Evolutionary conservation across 306 rosid genomes (phyloP).

Genomic region (Rosa persica): DNA sequence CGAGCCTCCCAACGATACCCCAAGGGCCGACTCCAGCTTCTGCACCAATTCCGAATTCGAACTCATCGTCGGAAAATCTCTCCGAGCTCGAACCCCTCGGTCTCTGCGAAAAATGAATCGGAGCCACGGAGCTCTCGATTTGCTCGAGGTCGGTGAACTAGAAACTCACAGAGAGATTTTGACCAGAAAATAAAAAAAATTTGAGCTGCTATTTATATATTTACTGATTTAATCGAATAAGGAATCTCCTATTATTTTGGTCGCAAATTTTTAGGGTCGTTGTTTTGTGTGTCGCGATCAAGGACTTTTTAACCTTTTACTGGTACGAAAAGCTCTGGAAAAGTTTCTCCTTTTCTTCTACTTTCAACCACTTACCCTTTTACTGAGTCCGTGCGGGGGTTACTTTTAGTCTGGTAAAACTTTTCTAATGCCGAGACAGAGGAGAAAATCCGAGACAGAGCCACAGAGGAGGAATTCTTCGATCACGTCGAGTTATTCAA

Average conservation of each 20-base stretch:
- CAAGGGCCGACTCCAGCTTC: slow-evolving; percentile 52
- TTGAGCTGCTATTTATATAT: slow-evolving; percentile 3
- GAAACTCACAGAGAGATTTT: not conserved
- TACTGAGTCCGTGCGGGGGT: not conserved
- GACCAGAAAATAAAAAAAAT: not conserved
- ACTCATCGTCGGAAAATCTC: slow-evolving; percentile 24
- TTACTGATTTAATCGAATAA: not conserved
- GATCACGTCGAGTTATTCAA: too few relatives aligned
- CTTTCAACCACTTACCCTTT: not conserved
- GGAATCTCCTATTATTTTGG: not conserved
- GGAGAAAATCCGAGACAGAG: too few relatives aligned
- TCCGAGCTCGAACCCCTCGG: not conserved
- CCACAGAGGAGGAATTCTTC: too few relatives aligned
- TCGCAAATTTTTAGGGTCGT: not conserved
- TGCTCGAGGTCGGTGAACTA: slow-evolving; percentile 9
- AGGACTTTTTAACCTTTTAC: not conserved
- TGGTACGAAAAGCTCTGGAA: not conserved
- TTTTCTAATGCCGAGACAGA: too few relatives aligned
- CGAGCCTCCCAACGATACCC: slow-evolving; percentile 67
- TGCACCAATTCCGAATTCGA: slow-evolving; percentile 63
- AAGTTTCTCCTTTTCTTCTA: not conserved
- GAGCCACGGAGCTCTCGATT: slow-evolving; percentile 5
- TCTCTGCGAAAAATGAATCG: not conserved
- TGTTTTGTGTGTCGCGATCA: not conserved
- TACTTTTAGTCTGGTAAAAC: too few relatives aligned